Evolutionary conservation across 2,329 filamentous ascomycete genomes (phyloP).

Genomic region (Arthroderma uncinatum): DNA sequence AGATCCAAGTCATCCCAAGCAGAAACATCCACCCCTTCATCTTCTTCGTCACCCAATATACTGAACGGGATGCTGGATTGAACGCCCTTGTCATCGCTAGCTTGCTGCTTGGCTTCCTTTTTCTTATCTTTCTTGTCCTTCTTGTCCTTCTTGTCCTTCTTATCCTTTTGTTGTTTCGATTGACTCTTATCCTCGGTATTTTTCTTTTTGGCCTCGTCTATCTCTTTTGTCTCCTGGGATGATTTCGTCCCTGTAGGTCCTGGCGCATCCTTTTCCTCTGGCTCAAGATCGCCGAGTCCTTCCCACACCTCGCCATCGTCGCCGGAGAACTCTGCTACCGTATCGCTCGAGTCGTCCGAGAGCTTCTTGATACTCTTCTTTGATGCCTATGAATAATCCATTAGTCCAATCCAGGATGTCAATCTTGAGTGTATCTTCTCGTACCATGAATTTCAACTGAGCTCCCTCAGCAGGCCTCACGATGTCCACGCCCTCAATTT

Average conservation of each 20-base stretch:
- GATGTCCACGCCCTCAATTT: slow-evolving; percentile 85
- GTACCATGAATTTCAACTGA: slow-evolving; percentile 34
- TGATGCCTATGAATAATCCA: slow-evolving; percentile 21
- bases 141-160: slow-evolving; percentile 15
- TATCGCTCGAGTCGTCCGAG: background rate
- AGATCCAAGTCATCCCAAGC: slow-evolving; percentile 67
- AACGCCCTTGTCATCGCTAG: slow-evolving; percentile 14
- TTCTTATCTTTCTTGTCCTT: slow-evolving; percentile 22
- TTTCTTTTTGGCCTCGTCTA: slow-evolving; percentile 20
- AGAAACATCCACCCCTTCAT: slow-evolving; percentile 57
- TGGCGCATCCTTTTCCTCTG: slow-evolving; percentile 11
- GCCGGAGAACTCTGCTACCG: slow-evolving; percentile 13
- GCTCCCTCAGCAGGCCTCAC: slow-evolving; percentile 46
- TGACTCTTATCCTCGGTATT: slow-evolving; percentile 16
- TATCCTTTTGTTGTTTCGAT: slow-evolving; percentile 10
- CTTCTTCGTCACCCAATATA: slow-evolving; percentile 35
- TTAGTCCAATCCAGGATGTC: background rate
- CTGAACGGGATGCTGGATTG: slow-evolving; percentile 29
- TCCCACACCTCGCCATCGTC: slow-evolving; percentile 49
- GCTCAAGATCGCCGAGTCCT: slow-evolving; percentile 49
- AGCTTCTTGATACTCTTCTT: slow-evolving; percentile 26
- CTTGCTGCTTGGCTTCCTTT: slow-evolving; percentile 25
- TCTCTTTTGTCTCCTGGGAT: slow-evolving; percentile 10
- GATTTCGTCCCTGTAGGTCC: slow-evolving; percentile 11
- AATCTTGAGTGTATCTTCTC: background rate